A percentile compares a stretch with the other conserved stretches of the same genome.
Evolutionary conservation across 2,329 filamentous ascomycete genomes (phyloP).

Genomic region (Decorospora gaudefroyi): DNA sequence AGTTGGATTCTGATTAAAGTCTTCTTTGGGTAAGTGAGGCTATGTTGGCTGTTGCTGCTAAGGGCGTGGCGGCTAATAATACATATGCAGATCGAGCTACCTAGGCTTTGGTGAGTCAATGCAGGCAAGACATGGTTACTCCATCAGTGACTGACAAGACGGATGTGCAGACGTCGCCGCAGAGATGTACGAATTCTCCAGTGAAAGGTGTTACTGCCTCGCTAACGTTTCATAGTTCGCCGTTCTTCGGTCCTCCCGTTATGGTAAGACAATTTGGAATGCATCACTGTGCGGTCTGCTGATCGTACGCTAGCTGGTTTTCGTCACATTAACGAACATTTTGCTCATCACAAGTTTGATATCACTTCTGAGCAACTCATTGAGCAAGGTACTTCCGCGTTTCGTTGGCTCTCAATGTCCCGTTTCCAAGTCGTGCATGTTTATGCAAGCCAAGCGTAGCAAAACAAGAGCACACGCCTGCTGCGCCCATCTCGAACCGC

Average conservation of each 20-base stretch:
- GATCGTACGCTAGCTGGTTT: constrained; percentile 60
- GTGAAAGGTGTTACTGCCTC: background rate
- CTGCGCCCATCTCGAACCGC: constrained; percentile 26
- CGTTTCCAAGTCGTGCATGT: constrained; percentile 15
- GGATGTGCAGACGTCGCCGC: constrained; percentile 51
- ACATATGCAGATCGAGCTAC: constrained; percentile 60
- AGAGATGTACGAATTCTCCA: constrained; percentile 44
- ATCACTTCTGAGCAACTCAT: constrained; percentile 76
- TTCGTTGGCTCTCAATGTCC: constrained; percentile 26
- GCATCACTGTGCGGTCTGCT: constrained; percentile 30
- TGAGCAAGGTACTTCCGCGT: constrained; percentile 58
- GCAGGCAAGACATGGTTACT: constrained; percentile 9
- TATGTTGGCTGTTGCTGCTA: background rate
- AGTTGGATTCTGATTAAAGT: constrained; percentile 78
- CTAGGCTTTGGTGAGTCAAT: constrained; percentile 67
- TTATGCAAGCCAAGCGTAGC: constrained; percentile 24
- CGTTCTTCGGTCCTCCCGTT: constrained; percentile 57
- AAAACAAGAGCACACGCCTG: constrained; percentile 16
- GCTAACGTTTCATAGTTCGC: constrained; percentile 49
- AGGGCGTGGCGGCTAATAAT: constrained; percentile 5
- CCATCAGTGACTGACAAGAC: constrained; percentile 26
- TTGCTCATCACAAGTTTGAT: constrained; percentile 78
- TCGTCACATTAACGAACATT: constrained; percentile 77
- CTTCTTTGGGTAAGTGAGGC: constrained; percentile 66
- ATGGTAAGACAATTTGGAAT: constrained; percentile 50